phyloP scores from a whole-genome alignment of 2,329 filamentous ascomycete genomes.

The Botrytis elliptica region DNA sequence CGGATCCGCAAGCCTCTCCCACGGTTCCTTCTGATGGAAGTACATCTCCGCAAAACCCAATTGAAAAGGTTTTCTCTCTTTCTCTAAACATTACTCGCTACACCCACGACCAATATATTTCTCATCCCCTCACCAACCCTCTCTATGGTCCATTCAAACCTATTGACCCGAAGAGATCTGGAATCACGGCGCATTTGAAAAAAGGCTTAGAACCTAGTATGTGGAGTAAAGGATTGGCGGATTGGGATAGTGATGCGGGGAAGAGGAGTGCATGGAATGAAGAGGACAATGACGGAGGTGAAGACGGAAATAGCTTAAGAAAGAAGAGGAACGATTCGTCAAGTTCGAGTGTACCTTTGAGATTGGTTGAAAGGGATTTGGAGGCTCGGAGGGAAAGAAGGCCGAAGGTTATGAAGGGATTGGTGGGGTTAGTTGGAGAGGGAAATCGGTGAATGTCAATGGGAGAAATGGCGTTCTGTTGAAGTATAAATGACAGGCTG shows the following conservation, averaged over 20 bases:
- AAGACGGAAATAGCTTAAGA: neutral
- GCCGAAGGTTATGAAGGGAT: conserved; percentile 13
- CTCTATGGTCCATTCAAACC: conserved; percentile 36
- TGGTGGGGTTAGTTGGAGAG: neutral
- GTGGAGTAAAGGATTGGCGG: conserved; percentile 31
- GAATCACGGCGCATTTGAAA: conserved; percentile 30
- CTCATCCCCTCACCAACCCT: conserved; percentile 28
- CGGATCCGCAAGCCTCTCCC: conserved; percentile 15
- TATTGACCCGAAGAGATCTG: conserved; percentile 23
- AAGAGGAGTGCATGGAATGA: conserved; percentile 19
- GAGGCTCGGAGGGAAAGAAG: neutral
- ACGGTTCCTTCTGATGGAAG: neutral
- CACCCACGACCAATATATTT: conserved; percentile 28
- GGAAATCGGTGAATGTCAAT: neutral
- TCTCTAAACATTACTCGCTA: conserved; percentile 23
- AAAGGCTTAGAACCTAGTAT: conserved; percentile 26
- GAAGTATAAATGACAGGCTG: neutral
- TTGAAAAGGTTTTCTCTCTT: conserved; percentile 30
- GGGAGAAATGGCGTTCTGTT: neutral
- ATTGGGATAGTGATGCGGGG: conserved; percentile 37
- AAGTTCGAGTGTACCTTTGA: conserved; percentile 23
- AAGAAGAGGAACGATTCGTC: neutral
- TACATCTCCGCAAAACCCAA: neutral
- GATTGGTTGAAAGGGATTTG: conserved; percentile 20
- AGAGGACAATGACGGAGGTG: neutral